Conservation (phyloP, 306 rosid genomes). For the Argentina anserina region DNA sequence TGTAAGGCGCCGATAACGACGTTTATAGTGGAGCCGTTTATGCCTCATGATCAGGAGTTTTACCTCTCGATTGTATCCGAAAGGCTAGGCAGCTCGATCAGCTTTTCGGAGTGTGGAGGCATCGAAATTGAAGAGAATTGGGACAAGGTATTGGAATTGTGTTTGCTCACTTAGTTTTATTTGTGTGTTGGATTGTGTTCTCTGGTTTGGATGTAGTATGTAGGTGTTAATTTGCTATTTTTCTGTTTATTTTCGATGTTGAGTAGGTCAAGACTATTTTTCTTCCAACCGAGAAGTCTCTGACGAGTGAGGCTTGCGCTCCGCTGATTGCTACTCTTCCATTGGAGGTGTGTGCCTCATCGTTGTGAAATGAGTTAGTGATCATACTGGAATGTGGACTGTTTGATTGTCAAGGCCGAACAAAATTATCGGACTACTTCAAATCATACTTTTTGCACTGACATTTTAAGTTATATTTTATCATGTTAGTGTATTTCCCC, state of each 20-base stretch:
- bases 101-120: conserved; percentile 85
- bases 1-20: conserved; percentile 86
- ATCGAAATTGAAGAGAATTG: conserved; percentile 83
- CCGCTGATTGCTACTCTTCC: conserved; percentile 87
- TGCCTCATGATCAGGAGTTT: conserved; percentile 79
- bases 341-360: conserved; percentile 55
- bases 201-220: background rate
- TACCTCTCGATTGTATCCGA: conserved; percentile 82
- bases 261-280: conserved; percentile 63
- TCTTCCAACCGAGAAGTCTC: conserved; percentile 63
- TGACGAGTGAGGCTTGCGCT: conserved; percentile 66
- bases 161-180: background rate
- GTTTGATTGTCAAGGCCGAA: background rate
- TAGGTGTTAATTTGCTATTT: background rate
- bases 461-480: too few relatives aligned
- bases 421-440: background rate
- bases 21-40: conserved; percentile 82
- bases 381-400: background rate
- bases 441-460: background rate
- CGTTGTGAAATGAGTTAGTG: background rate
- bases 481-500: too few relatives aligned
- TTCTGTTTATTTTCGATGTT: conserved; percentile 6
- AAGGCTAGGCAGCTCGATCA: conserved; percentile 64
- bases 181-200: background rate
- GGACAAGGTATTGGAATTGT: conserved; percentile 56